Conservation (phyloP, 805 yeast genomes). For the Kuraishia hungarica region DNA sequence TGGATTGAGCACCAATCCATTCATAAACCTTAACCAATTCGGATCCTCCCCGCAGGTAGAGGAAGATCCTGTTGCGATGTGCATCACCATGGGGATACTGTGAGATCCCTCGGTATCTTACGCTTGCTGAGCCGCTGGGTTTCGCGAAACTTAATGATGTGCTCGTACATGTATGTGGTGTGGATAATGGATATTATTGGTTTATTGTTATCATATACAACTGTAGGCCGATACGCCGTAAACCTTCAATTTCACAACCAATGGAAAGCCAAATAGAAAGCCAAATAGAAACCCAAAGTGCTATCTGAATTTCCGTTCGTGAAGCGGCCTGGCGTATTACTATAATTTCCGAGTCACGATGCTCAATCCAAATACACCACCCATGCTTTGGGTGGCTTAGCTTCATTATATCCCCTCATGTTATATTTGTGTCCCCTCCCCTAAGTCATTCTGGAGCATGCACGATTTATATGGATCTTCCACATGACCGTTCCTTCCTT, state of each 20-base stretch:
- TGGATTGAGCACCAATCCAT: not conserved
- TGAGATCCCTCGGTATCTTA: not conserved
- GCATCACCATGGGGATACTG: not conserved
- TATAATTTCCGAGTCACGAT: too few relatives aligned
- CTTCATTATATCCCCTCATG: too few relatives aligned
- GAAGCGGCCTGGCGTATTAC: too few relatives aligned
- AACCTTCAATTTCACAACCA: too few relatives aligned
- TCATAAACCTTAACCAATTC: not conserved
- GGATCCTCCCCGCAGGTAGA: not conserved
- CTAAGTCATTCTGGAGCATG: not conserved
- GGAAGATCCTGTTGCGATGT: not conserved
- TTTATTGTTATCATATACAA: not conserved
- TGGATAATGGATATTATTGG: not conserved
- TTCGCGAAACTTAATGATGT: not conserved
- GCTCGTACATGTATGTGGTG: not conserved
- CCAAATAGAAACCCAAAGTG: too few relatives aligned
- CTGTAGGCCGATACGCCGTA: too few relatives aligned
- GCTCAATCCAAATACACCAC: too few relatives aligned
- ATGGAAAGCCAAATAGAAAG: too few relatives aligned
- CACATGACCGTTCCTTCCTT: not conserved
- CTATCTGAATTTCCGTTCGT: too few relatives aligned
- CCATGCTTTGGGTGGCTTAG: too few relatives aligned
- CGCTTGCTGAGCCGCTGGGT: not conserved
- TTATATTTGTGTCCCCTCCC: not conserved
- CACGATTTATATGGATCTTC: not conserved